phyloP scores from a whole-genome alignment of 202 grass and related monocot genomes.

The Hordeum pubiflorum region DNA sequence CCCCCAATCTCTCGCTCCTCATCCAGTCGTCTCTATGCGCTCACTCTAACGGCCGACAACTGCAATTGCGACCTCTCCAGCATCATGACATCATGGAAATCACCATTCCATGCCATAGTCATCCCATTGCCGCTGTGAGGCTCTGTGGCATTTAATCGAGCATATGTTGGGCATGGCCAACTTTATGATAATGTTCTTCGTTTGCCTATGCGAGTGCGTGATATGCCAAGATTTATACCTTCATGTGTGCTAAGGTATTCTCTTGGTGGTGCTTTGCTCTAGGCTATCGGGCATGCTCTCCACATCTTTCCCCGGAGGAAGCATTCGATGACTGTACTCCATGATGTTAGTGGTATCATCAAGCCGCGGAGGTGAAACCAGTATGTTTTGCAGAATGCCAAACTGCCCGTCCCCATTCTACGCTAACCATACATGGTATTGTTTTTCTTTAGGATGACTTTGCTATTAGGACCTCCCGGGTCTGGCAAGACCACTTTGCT shows the following conservation, averaged over 20 bases:
- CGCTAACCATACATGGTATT: too few relatives aligned
- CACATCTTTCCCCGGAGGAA: conserved; percentile 68
- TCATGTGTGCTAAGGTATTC: too few relatives aligned
- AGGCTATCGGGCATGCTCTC: conserved; percentile 63
- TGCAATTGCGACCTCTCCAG: too few relatives aligned
- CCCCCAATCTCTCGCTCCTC: too few relatives aligned
- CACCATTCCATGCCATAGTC: background rate
- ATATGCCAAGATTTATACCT: background rate
- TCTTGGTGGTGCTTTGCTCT: background rate
- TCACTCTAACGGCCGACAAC: too few relatives aligned
- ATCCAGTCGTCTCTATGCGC: too few relatives aligned
- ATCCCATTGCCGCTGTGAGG: background rate
- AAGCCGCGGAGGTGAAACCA: conserved; percentile 36
- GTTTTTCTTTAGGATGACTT: conserved; percentile 46
- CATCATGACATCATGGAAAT: too few relatives aligned
- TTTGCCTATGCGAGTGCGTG: background rate
- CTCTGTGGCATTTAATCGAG: conserved; percentile 16
- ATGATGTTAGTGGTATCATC: conserved; percentile 75
- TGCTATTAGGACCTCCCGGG: conserved; percentile 72
- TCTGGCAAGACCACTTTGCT: conserved; percentile 85
- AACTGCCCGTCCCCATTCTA: too few relatives aligned
- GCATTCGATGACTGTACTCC: conserved; percentile 66
- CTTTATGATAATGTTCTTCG: background rate
- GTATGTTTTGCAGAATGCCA: too few relatives aligned
- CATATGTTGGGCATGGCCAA: background rate